These are phyloP conservation scores for Peniophora sp. DNA, from an alignment of 1,284 basidiomycete genomes.

Conservation along the genomic window DNA sequence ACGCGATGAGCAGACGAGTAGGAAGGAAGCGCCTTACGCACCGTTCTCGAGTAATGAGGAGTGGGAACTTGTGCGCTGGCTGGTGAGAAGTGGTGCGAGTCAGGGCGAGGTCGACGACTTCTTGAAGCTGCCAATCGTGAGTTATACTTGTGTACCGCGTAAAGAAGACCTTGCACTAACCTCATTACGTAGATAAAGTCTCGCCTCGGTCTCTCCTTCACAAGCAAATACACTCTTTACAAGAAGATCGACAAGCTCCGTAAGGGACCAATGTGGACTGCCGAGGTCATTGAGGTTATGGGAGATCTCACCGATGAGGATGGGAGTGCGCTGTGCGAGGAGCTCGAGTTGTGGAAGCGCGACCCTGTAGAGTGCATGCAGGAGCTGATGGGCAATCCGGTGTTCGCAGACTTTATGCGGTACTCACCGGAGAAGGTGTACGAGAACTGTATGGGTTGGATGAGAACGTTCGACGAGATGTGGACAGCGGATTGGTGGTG, in stretches of 20 bases:
- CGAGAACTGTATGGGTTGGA: too few species aligned
- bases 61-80: too few species aligned
- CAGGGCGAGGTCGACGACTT: too few species aligned
- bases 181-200: constrained; percentile 9
- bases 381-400: constrained; percentile 24
- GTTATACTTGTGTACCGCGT: too few species aligned
- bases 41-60: too few species aligned
- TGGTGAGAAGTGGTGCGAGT: too few species aligned
- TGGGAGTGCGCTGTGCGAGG: constrained; percentile 8
- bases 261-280: constrained; percentile 10
- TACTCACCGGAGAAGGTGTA: too few species aligned
- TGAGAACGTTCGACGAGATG: too few species aligned
- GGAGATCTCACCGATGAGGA: constrained; percentile 14
- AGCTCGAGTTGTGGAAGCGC: constrained; percentile 21
- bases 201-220: constrained; percentile 10
- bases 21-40: too few species aligned
- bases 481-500: constrained; percentile 20
- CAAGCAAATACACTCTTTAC: constrained; percentile 11
- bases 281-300: constrained; percentile 9
- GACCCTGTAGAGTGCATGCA: constrained; percentile 23
- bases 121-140: too few species aligned
- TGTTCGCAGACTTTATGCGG: constrained; percentile 15
- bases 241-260: constrained; percentile 15
- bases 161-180: background rate
- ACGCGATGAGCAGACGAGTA: too few species aligned